Evolutionary conservation across 768 basidiomycete genomes (phyloP), one percentile per base, ranked within the genome.

Genomic region (Pleurotus platypus): DNA sequence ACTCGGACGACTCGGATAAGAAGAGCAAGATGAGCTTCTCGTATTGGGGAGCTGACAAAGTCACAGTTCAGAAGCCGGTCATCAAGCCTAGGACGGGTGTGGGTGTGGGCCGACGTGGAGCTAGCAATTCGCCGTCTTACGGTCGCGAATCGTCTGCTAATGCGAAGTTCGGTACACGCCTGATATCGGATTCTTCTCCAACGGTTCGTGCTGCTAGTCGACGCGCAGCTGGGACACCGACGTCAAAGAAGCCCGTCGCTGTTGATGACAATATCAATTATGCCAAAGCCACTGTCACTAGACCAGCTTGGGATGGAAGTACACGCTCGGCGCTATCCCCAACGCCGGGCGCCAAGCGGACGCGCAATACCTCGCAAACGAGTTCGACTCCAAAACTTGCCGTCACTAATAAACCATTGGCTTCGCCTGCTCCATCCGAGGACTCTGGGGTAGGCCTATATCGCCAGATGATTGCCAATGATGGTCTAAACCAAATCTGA

Each of bases 21-120:
- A 90, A 92, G 76, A 90, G 87, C 77, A 93, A 92, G 70, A 92
- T 93, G 92, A 90, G 89, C 75, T 93, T 93, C 72, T 92, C 90
- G 4, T 94, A 93, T 67, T 93, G 91, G 90, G 91, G 92, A 22
- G 92, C 92, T 30, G 92, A 94, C 75, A 92, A 92, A 72, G 81
- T 94, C 64, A 94, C 92, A 1, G 82, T 94, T 18, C 89, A 92
- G 68, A 89, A 89, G 63, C 89, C 91, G 2, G 69, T 84, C 40
- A 68, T 86, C 63, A 88, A 86, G 66, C 73, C 73, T 58, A 56
- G 56, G 38, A 15, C 42, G 16, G 12, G 16, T 4, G 72, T 68
- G 61, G 63, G 73, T 64, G 64, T 79, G 63, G 62, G 83, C 60
- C 67, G 77, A 68, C 72, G 76, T 9, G 75, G 70, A 26, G 70